Evolutionary conservation across 2,329 filamentous ascomycete species (phyloP).

Genomic region (Didymella keratinophila): DNA sequence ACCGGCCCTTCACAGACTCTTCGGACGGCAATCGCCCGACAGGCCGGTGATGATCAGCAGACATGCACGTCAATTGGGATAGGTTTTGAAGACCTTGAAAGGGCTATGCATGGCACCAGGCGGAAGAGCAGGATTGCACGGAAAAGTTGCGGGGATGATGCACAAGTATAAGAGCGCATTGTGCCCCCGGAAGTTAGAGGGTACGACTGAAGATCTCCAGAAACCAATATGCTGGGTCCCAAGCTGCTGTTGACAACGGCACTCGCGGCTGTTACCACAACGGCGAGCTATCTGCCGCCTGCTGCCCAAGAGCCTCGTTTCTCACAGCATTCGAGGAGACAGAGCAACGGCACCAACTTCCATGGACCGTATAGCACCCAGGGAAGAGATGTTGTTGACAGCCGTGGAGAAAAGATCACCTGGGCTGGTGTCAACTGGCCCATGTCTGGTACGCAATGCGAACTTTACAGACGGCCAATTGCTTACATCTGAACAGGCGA

Average conservation of each 20-base stretch:
- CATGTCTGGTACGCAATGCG: constrained; percentile 35
- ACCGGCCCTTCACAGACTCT: constrained; percentile 1
- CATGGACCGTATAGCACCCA: constrained; percentile 48
- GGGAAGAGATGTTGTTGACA: constrained; percentile 52
- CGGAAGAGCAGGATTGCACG: constrained; percentile 4
- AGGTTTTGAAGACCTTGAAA: constrained; percentile 21
- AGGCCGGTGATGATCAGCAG: constrained; percentile 30
- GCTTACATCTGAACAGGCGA: constrained; percentile 54
- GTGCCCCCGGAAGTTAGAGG: constrained; percentile 15
- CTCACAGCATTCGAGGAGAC: constrained; percentile 31
- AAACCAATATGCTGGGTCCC: constrained; percentile 30
- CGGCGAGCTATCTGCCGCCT: constrained; percentile 30
- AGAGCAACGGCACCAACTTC: constrained; percentile 35
- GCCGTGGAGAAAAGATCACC: constrained; percentile 58
- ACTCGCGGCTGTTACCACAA: constrained; percentile 26
- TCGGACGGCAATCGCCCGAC: constrained; percentile 37
- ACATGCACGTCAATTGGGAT: constrained; percentile 26
- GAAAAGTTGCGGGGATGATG: not conserved
- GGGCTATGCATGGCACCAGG: constrained; percentile 13
- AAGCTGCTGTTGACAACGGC: constrained; percentile 30
- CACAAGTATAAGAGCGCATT: constrained; percentile 8
- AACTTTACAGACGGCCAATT: not conserved
- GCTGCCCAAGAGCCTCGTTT: constrained; percentile 27
- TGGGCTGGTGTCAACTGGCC: constrained; percentile 70
- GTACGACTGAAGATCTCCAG: constrained; percentile 8